Conservation (phyloP, 1,284 basidiomycete species). For the Thelephora terrestris region DNA sequence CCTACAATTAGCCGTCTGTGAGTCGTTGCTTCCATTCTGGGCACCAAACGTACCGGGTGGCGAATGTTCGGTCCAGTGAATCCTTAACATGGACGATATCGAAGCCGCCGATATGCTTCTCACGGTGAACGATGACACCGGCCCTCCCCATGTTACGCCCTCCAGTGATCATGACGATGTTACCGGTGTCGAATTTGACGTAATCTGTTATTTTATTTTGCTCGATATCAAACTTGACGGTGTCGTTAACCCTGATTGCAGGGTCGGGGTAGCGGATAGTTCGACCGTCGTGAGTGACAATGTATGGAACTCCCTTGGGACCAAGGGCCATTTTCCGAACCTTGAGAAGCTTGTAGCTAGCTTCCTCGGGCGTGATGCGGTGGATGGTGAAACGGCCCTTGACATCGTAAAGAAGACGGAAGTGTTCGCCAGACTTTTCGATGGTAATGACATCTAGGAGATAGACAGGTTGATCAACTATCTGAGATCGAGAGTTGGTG, state of each 20-base stretch:
- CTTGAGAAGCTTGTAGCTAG: slow-evolving; percentile 96
- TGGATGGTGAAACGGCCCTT: slow-evolving; percentile 99
- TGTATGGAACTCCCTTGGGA: slow-evolving; percentile 88
- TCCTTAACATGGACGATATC: slow-evolving; percentile 98
- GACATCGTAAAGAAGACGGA: slow-evolving; percentile 98
- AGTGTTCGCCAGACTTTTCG: slow-evolving; percentile 98
- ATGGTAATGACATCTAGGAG: slow-evolving; percentile 86
- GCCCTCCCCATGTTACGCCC: slow-evolving; percentile 99
- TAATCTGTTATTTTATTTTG: slow-evolving; percentile 92
- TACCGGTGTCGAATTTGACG: slow-evolving; percentile 96
- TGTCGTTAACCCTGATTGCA: slow-evolving; percentile 93
- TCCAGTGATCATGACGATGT: slow-evolving; percentile 96
- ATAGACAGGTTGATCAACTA: slow-evolving; percentile 1
- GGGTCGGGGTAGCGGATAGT: slow-evolving; percentile 99
- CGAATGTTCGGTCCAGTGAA: slow-evolving; percentile 89
- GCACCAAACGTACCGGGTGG: slow-evolving; percentile 67
- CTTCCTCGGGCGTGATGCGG: slow-evolving; percentile 98
- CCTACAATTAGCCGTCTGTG: slow-evolving; percentile 31
- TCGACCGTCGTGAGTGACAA: slow-evolving; percentile 98
- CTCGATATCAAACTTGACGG: slow-evolving; percentile 94
- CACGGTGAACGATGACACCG: slow-evolving; percentile 91
- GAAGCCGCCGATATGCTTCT: slow-evolving; percentile 97
- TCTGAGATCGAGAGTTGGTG: slow-evolving; percentile 1
- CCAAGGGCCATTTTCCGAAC: slow-evolving; percentile 91
- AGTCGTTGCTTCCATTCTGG: background rate